Base-by-base conservation (phyloP, 345 rosid genomes). In the Eucalyptus regnans region DNA sequence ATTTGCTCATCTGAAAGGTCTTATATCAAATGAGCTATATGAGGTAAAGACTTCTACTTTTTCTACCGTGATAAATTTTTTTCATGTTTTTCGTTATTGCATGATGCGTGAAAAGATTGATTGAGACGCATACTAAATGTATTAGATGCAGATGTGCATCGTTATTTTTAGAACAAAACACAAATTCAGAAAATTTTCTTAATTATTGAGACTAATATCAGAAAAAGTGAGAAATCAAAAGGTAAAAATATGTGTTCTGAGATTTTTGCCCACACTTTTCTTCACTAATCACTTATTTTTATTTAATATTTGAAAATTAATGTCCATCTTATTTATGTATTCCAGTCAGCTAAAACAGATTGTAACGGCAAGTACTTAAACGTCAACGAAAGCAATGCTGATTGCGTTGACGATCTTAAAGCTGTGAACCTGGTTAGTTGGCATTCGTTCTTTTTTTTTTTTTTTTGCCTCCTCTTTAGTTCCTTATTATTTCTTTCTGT, bases 21-120 rank as follows among this genome's bases (percentile, higher is more conserved):
- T 91, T 13, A 86, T 91, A 86, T 86, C 93, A 2, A 12, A 29
- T 41, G 91, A 91, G 66, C 89, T 91, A 18, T 91, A 76, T 48
- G n/a, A 79, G 90, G 91, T 91, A 76, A 88, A 27, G 50, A 29
- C 16, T 8, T 64, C 13, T 41, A 4, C 14, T 3, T 6, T 62
- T n/a, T 14, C 33, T 5, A 12, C 2, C 5, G 41, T 41, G 41
- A 41, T 1, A 41, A 5, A 1, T 7, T 7, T 7, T 17, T 52
- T 64, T 11, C 41, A n/a, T 4, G 41, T n/a, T n/a, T 64, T 64
- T n/a, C 1, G 3, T 64, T n/a, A 64, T n/a, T n/a, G 76, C 20
- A 1, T 64, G 17, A 18, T n/a, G 18, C 2, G 1, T 12, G 71
- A 66, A 66, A n/a, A 66, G 3, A 15, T 66, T 31, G 12, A 33